phyloP scores from a whole-genome alignment of 1,284 basidiomycete species.

The Retiboletus fuscus region DNA sequence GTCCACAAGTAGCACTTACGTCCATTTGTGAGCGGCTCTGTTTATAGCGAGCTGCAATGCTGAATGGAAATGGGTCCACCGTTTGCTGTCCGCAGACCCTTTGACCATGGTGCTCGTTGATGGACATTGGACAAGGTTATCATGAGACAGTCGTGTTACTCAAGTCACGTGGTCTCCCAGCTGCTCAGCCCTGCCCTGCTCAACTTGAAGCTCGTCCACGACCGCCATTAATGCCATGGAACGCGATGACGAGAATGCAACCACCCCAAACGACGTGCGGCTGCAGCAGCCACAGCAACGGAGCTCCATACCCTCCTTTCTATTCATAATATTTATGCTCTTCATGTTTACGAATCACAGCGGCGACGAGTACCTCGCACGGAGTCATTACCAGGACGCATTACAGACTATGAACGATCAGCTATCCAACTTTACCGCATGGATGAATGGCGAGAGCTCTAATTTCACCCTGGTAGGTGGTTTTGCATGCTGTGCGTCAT shows the following conservation, averaged over 20 bases:
- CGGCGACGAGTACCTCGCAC: constrained; percentile 69
- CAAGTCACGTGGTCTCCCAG: constrained; percentile 32
- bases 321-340: constrained; percentile 78
- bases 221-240: constrained; percentile 40
- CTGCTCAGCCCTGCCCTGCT: no score
- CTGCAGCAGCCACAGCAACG: constrained; percentile 41
- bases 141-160: not conserved
- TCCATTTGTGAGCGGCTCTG: constrained; percentile 81
- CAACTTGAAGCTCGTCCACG: not conserved
- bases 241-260: constrained; percentile 43
- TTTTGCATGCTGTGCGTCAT: not conserved
- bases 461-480: constrained; percentile 77
- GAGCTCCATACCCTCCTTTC: constrained; percentile 69
- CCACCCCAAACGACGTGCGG: constrained; percentile 26
- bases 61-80: constrained; percentile 81
- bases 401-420: constrained; percentile 68
- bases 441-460: constrained; percentile 74
- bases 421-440: constrained; percentile 76
- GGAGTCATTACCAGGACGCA: constrained; percentile 73
- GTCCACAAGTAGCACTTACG: constrained; percentile 60
- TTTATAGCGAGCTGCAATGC: constrained; percentile 81
- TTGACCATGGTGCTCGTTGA: constrained; percentile 52
- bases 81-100: constrained; percentile 64
- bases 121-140: not conserved
- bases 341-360: constrained; percentile 81